A percentile compares a stretch with the other conserved stretches of the same genome.
phyloP scores from a whole-genome alignment of 352 stramenopile species.

The Pythium angustatum region DNA sequence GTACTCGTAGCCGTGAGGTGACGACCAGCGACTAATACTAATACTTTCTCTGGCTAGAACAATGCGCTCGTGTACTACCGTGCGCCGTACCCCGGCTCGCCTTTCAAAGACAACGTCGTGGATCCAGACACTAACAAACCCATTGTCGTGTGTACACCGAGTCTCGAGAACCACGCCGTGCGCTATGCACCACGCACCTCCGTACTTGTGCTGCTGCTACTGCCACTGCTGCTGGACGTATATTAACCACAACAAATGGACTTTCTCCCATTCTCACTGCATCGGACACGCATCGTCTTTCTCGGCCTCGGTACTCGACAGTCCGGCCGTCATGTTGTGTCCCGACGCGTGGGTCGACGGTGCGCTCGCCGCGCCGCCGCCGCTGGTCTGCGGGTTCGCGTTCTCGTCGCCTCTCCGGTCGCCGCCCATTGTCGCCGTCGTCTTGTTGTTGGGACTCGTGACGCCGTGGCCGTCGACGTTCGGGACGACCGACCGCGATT shows the following conservation, averaged over 20 bases:
- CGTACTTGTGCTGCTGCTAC: neutral
- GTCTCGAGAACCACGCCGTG: slow-evolving; percentile 57
- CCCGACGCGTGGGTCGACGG: neutral
- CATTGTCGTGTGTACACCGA: slow-evolving; percentile 80
- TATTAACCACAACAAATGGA: slow-evolving; percentile 8
- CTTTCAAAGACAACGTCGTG: slow-evolving; percentile 76
- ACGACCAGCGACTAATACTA: too few relatives aligned
- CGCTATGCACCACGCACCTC: neutral
- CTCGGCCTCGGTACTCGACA: slow-evolving; percentile 44
- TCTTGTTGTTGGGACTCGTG: neutral
- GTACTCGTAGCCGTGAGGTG: neutral
- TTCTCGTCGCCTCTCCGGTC: slow-evolving; percentile 34
- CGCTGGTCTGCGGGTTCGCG: slow-evolving; percentile 29
- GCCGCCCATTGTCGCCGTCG: neutral
- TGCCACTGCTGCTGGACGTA: slow-evolving; percentile 3
- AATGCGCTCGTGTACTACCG: slow-evolving; percentile 75
- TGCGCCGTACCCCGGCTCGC: slow-evolving; percentile 74
- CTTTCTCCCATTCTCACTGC: slow-evolving; percentile 41
- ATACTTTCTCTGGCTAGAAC: too few relatives aligned
- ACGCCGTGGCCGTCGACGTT: neutral
- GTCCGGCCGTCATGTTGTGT: slow-evolving; percentile 25
- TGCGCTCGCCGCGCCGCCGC: neutral
- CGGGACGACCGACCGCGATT: slow-evolving; percentile 51
- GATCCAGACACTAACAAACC: slow-evolving; percentile 71
- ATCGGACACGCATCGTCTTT: slow-evolving; percentile 66